Evolutionary conservation across 2,329 filamentous ascomycete genomes (phyloP).

Genomic region (Aspergillus aculeatus): DNA sequence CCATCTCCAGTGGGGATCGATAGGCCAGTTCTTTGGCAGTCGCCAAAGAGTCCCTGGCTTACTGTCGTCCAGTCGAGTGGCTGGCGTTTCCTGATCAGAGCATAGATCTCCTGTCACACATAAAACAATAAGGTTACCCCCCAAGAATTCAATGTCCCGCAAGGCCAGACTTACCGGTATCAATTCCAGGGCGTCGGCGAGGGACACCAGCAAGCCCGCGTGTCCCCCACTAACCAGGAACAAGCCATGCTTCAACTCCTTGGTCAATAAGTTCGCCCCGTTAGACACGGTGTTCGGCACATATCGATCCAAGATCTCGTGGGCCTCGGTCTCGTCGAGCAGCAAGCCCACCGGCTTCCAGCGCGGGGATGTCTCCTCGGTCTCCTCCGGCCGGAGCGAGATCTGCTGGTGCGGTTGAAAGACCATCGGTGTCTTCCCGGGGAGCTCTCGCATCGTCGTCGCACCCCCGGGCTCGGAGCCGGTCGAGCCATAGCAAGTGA

Average conservation of each 20-base stretch:
- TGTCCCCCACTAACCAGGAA: slow-evolving; percentile 10
- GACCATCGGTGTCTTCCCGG: slow-evolving; percentile 1
- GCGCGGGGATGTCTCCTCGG: background rate
- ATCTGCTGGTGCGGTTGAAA: slow-evolving; percentile 9
- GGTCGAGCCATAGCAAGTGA: slow-evolving; percentile 15
- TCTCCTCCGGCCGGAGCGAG: background rate
- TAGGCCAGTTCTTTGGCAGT: slow-evolving; percentile 2
- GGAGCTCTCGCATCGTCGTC: too few relatives aligned
- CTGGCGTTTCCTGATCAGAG: background rate
- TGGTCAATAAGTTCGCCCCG: background rate
- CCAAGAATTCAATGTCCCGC: background rate
- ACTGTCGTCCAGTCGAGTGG: slow-evolving; percentile 4
- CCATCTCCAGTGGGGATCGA: slow-evolving; percentile 11
- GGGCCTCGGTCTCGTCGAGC: slow-evolving; percentile 9
- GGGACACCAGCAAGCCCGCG: slow-evolving; percentile 5
- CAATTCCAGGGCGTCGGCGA: background rate
- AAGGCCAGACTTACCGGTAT: slow-evolving; percentile 8
- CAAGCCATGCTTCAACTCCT: slow-evolving; percentile 10
- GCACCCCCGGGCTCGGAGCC: background rate
- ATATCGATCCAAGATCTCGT: background rate
- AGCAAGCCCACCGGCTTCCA: slow-evolving; percentile 10
- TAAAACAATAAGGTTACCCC: too few relatives aligned
- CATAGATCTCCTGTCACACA: background rate
- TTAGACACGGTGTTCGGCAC: too few relatives aligned
- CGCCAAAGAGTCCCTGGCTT: slow-evolving; percentile 5